Conservation (phyloP, 257 asterid genomes). For the Lantana camara region DNA sequence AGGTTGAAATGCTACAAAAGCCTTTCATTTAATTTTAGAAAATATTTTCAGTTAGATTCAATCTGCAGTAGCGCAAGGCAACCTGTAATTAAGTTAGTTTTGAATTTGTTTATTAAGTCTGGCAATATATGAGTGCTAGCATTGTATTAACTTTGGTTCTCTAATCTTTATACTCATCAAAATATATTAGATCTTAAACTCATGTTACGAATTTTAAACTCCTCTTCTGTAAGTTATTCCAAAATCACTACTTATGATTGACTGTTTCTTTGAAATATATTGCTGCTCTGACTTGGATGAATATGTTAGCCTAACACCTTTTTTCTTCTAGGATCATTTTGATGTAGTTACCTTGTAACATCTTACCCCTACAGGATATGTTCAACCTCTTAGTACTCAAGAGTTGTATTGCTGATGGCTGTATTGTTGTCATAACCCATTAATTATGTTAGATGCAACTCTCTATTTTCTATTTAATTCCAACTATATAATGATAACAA, state of each 20-base stretch:
- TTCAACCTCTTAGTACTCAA: background rate
- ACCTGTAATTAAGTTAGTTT: constrained; percentile 18
- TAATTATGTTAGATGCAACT: constrained; percentile 9
- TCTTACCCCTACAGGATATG: background rate
- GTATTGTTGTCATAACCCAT: background rate
- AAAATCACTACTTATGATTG: too few relatives aligned
- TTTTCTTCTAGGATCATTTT: too few relatives aligned
- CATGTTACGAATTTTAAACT: too few relatives aligned
- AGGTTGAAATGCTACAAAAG: constrained; percentile 16
- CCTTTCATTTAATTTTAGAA: background rate
- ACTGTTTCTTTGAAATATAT: too few relatives aligned
- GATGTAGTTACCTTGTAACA: too few relatives aligned
- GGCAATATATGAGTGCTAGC: background rate
- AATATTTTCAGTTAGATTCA: too few relatives aligned
- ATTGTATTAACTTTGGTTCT: constrained; percentile 22
- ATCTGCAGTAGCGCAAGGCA: constrained; percentile 12
- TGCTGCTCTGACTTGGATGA: too few relatives aligned
- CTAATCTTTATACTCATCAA: too few relatives aligned
- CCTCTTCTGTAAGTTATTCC: too few relatives aligned
- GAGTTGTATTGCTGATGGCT: constrained; percentile 13
- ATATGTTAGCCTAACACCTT: too few relatives aligned
- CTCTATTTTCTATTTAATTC: constrained; percentile 12
- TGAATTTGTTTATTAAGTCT: constrained; percentile 15
- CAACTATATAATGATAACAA: constrained; percentile 1
- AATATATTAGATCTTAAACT: too few relatives aligned